Evolutionary conservation across 2,329 filamentous ascomycete species (phyloP).

Genomic region (Botrytis galanthina): DNA sequence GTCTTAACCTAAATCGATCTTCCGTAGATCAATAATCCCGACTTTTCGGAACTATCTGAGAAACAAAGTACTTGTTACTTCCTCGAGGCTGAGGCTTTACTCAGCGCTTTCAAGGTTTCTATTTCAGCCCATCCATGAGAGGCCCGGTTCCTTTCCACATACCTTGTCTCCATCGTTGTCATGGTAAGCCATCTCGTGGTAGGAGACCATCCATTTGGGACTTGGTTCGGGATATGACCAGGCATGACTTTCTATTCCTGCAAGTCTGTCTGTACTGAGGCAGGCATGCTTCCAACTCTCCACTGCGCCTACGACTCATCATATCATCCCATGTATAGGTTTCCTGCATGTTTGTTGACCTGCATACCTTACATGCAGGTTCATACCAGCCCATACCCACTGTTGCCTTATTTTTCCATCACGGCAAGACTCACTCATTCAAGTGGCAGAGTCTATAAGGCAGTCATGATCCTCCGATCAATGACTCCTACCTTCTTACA

Average conservation of each 20-base stretch:
- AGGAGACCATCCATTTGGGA: slow-evolving; percentile 34
- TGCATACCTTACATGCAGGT: slow-evolving; percentile 32
- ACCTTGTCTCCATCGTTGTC: slow-evolving; percentile 6
- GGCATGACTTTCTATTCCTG: slow-evolving; percentile 17
- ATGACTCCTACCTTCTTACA: slow-evolving; percentile 38
- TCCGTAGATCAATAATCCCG: slow-evolving; percentile 21
- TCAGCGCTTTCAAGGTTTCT: slow-evolving; percentile 20
- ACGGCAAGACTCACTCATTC: slow-evolving; percentile 25
- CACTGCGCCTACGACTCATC: slow-evolving; percentile 33
- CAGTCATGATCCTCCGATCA: slow-evolving; percentile 34
- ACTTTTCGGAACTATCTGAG: slow-evolving; percentile 19
- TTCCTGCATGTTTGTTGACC: slow-evolving; percentile 33
- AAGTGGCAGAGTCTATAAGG: slow-evolving; percentile 35
- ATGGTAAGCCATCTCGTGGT: slow-evolving; percentile 24
- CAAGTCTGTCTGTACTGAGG: slow-evolving; percentile 25
- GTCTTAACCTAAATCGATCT: slow-evolving; percentile 21
- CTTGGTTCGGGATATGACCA: slow-evolving; percentile 23
- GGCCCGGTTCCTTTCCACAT: slow-evolving; percentile 4
- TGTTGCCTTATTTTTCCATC: slow-evolving; percentile 34
- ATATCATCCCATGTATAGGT: slow-evolving; percentile 26
- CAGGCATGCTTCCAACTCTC: slow-evolving; percentile 24
- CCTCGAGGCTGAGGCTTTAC: slow-evolving; percentile 22
- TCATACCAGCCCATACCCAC: slow-evolving; percentile 23
- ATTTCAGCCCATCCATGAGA: slow-evolving; percentile 21
- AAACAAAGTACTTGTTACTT: slow-evolving; percentile 11